phyloP scores from a whole-genome alignment of 352 stramenopile species.

The Pythium coloratum region DNA sequence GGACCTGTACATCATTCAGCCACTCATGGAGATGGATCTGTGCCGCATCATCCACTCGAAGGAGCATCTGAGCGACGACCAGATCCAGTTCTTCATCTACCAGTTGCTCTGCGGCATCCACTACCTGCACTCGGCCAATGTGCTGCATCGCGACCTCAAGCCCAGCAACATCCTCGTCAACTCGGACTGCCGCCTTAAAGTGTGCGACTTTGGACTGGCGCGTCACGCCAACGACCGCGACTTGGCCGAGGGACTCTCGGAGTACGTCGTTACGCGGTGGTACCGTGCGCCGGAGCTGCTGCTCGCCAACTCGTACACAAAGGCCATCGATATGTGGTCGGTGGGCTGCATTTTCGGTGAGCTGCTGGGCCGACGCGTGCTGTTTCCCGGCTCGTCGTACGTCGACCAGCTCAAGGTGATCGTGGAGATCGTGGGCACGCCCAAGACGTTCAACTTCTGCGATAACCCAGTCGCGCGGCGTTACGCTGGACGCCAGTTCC shows the following conservation, averaged over 20 bases:
- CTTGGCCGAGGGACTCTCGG: slow-evolving; percentile 79
- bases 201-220: slow-evolving; percentile 89
- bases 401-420: slow-evolving; percentile 89
- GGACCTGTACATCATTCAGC: slow-evolving; percentile 97
- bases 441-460: slow-evolving; percentile 83
- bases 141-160: slow-evolving; percentile 97
- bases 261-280: slow-evolving; percentile 95
- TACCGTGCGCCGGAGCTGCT: slow-evolving; percentile 88
- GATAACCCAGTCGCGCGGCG: slow-evolving; percentile 81
- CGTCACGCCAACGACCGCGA: slow-evolving; percentile 79
- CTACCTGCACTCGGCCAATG: slow-evolving; percentile 95
- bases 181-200: slow-evolving; percentile 86
- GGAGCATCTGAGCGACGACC: slow-evolving; percentile 91
- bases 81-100: slow-evolving; percentile 97
- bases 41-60: slow-evolving; percentile 88
- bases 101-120: slow-evolving; percentile 94
- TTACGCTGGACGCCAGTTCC: slow-evolving; percentile 82
- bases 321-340: slow-evolving; percentile 94
- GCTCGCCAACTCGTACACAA: slow-evolving; percentile 82
- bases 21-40: slow-evolving; percentile 98
- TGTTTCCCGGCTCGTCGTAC: slow-evolving; percentile 86
- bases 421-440: slow-evolving; percentile 82
- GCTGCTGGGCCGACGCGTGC: slow-evolving; percentile 89
- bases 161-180: slow-evolving; percentile 97
- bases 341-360: slow-evolving; percentile 99